Evolutionary conservation across 306 rosid genomes (phyloP).

Genomic region (Nissolia schottii): DNA sequence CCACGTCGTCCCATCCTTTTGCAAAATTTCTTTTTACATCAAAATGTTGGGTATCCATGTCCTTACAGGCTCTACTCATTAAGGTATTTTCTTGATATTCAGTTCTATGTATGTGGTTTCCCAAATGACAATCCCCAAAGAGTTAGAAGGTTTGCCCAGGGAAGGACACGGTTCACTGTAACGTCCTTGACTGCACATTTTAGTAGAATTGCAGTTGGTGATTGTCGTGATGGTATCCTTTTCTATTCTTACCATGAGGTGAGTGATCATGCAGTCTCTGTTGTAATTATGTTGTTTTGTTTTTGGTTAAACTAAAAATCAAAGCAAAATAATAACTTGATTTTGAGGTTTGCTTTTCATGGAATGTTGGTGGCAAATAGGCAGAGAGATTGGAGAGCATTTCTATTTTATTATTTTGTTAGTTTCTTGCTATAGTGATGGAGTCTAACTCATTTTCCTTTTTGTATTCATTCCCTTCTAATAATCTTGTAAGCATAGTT

Average conservation of each 20-base stretch:
- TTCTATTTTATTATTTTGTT: not conserved
- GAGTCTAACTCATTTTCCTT: not conserved
- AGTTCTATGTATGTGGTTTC: conserved; percentile 90
- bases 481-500: not conserved
- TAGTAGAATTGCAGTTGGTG: conserved; percentile 90
- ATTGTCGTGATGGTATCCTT: conserved; percentile 90
- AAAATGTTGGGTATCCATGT: conserved; percentile 4
- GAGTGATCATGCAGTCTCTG: conserved; percentile 25
- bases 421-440: conserved; percentile 11
- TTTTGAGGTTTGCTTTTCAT: not conserved
- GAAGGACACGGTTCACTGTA: conserved; percentile 65
- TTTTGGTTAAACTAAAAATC: not conserved
- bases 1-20: not conserved
- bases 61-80: conserved; percentile 19
- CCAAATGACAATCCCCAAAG: conserved; percentile 69
- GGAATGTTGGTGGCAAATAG: not conserved
- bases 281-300: not conserved
- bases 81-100: conserved; percentile 35
- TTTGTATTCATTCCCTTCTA: not conserved
- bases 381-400: conserved; percentile 18
- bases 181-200: conserved; percentile 76
- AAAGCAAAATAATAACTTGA: not conserved
- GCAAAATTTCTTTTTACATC: conserved; percentile 12
- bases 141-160: conserved; percentile 61
- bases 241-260: conserved; percentile 84